Conservation (phyloP, 371 early-diverging fungal genomes). For the Actinomortierella ambigua region DNA sequence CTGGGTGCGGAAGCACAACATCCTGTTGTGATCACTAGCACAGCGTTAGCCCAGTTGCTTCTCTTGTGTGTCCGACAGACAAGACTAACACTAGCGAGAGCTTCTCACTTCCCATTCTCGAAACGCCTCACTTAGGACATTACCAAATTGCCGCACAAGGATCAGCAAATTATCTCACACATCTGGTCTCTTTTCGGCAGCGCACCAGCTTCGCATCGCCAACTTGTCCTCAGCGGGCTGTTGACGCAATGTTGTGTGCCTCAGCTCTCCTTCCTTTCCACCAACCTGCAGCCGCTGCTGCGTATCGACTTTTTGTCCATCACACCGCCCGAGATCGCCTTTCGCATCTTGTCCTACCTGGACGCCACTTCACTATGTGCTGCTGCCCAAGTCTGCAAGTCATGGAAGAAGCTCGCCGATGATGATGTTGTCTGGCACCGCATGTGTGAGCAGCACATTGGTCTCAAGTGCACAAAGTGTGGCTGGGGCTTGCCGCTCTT, state of each 20-base stretch:
- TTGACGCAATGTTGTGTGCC: slow-evolving; percentile 53
- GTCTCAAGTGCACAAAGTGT: slow-evolving; percentile 89
- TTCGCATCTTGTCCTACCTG: slow-evolving; percentile 79
- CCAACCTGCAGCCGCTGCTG: slow-evolving; percentile 64
- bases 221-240: slow-evolving; percentile 58
- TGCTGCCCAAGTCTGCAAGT: slow-evolving; percentile 79
- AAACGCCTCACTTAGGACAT: slow-evolving; percentile 11
- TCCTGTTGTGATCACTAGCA: too few species aligned
- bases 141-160: slow-evolving; percentile 24
- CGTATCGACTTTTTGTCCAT: slow-evolving; percentile 79
- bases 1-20: too few species aligned
- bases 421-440: slow-evolving; percentile 90
- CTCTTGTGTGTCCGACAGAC: too few species aligned
- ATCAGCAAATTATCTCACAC: slow-evolving; percentile 43
- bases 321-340: slow-evolving; percentile 75
- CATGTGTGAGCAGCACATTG: slow-evolving; percentile 95
- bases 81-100: too few species aligned
- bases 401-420: slow-evolving; percentile 82
- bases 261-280: slow-evolving; percentile 71
- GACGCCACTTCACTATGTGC: slow-evolving; percentile 90
- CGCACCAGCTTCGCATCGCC: slow-evolving; percentile 49
- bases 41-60: too few species aligned
- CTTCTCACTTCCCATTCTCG: too few species aligned
- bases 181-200: slow-evolving; percentile 54
- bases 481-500: slow-evolving; percentile 89